These are phyloP conservation scores for Stereocaulon alpinum DNA, from an alignment of 495 filamentous ascomycete species.

Conservation along the genomic window DNA sequence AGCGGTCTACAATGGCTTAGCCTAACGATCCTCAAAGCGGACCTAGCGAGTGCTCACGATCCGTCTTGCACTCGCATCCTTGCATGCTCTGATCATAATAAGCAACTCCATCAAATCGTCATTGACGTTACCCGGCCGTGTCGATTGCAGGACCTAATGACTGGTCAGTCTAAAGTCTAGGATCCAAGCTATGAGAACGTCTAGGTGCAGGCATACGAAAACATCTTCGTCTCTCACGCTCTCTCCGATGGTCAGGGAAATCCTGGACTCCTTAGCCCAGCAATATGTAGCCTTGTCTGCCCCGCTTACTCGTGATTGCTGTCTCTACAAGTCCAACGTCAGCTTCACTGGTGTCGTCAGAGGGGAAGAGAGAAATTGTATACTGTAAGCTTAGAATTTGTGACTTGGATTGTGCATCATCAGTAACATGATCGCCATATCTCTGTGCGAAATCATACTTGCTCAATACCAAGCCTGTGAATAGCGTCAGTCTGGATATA, in stretches of 20 bases:
- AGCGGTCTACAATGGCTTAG: neutral
- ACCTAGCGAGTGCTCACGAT: conserved; percentile 60
- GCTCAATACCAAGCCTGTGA: conserved; percentile 76
- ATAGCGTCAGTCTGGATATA: conserved; percentile 15
- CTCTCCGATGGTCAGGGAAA: conserved; percentile 6
- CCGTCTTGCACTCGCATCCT: conserved; percentile 84
- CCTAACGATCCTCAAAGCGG: conserved; percentile 30
- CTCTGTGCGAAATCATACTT: neutral
- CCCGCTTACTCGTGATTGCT: conserved; percentile 4
- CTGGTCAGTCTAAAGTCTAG: neutral
- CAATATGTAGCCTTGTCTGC: neutral
- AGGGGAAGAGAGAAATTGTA: too few species aligned
- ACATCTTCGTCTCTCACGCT: conserved; percentile 8
- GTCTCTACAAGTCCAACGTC: neutral
- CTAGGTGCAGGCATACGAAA: neutral
- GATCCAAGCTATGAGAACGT: too few species aligned
- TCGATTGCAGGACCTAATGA: conserved; percentile 72
- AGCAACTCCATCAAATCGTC: conserved; percentile 97
- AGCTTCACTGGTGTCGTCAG: neutral
- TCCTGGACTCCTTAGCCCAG: neutral
- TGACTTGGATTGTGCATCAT: neutral
- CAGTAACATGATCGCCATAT: neutral
- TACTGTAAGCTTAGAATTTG: conserved; percentile 5
- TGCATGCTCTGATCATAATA: conserved; percentile 98
- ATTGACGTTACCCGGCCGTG: conserved; percentile 92